Base-by-base conservation (phyloP, 257 asterid species). In the Capsicum pubescens region DNA sequence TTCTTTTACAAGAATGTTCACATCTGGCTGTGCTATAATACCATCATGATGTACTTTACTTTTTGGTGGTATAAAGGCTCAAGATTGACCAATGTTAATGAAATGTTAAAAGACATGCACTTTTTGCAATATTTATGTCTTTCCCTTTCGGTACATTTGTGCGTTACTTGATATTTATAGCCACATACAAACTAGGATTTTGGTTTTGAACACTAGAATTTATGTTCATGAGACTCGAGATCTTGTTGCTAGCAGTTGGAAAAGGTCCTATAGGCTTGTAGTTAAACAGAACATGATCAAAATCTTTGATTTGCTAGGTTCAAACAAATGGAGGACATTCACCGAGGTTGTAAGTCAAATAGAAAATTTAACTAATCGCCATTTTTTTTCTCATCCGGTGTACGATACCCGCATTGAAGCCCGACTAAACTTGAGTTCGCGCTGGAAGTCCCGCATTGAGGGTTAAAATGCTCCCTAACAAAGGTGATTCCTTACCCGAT, bases 21-120 rank as follows among this genome's bases (percentile, higher is more conserved):
- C 61, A 8, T 14, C 21, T 77, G 21, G 48, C 82, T 54, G 15
- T 52, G 48, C 15, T 77, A 26, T 76, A 21, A 21, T 76, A 3
- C 81, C 60, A 72, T 48, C 42, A 26, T 50, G 81, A 74, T 74
- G 57, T 72, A 50, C 11, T 72, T 1, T 11, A 71, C 80, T 48
- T 76, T 50, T 21, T 21, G 63, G 14, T 52, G 81, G 61, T 52
- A 26, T 13, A 26, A 52, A 76, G 79, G 79, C 26, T 52, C 81
- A 21, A 12, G 17, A 72, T 13, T 74, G 44, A 74, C 10, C 80
- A 13, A 19, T 74, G 21, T 0, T 72, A 74, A 21, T 50, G 81
- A 76, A 42, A 54, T 26, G 48, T 8, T 77, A 5, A 72, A 72
- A 21, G 44, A 52, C 61, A 19, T 19, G 7, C 59, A 50, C 0